These are phyloP conservation scores for Neurospora sp. DNA, from an alignment of 495 filamentous ascomycete species.

Conservation along the genomic window DNA sequence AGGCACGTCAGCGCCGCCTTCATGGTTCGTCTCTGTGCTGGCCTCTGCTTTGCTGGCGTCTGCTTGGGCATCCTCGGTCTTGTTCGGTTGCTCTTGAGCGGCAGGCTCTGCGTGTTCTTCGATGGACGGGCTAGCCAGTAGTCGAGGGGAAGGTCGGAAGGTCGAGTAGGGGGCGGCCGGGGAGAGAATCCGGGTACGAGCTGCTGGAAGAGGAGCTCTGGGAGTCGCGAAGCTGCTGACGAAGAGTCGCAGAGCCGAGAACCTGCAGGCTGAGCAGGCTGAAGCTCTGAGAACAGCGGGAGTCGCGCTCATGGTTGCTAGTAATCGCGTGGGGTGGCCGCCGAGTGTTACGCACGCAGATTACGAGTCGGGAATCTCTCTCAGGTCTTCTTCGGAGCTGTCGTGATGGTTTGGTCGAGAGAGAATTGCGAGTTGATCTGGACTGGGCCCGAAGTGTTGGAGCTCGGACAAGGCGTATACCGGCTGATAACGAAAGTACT, in stretches of 20 bases:
- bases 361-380: background rate
- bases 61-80: background rate
- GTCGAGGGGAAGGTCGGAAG: constrained; percentile 11
- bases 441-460: background rate
- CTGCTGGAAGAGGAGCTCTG: background rate
- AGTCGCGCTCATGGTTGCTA: constrained; percentile 7
- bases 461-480: background rate
- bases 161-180: constrained; percentile 12
- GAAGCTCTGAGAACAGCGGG: constrained; percentile 10
- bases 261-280: constrained; percentile 20
- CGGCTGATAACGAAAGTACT: background rate
- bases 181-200: background rate
- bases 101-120: constrained; percentile 7
- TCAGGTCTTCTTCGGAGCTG: background rate
- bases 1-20: constrained; percentile 31
- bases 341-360: background rate
- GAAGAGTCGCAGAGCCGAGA: constrained; percentile 17
- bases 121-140: constrained; percentile 9
- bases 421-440: background rate
- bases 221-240: constrained; percentile 4
- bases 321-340: background rate
- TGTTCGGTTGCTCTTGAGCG: background rate
- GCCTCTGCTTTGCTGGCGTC: background rate
- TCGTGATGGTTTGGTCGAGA: background rate
- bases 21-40: background rate